Evolutionary conservation across 176 grass and related monocot genomes (phyloP).

Genomic region (Avena atlantica): DNA sequence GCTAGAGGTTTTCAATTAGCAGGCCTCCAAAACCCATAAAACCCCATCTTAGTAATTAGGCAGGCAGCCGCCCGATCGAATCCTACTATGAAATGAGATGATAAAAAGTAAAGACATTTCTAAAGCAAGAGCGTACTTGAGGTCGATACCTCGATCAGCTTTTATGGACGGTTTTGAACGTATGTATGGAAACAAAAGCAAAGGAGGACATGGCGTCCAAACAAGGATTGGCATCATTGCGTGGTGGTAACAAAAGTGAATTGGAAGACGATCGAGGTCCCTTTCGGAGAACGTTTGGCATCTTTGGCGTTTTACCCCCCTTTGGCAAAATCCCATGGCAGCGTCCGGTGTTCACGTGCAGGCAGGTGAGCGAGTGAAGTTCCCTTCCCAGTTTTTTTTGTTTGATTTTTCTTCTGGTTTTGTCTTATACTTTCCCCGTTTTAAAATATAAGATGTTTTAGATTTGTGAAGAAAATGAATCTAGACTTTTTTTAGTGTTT

Average conservation of each 20-base stretch:
- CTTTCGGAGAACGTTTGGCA: conserved; percentile 56
- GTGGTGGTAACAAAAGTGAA: conserved; percentile 1
- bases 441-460: no score
- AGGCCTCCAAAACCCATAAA: neutral
- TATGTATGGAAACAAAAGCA: conserved; percentile 36
- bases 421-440: no score
- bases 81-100: neutral
- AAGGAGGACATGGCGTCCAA: conserved; percentile 37
- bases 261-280: neutral
- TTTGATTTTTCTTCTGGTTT: neutral
- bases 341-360: conserved; percentile 39
- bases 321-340: conserved; percentile 30
- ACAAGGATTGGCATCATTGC: conserved; percentile 44
- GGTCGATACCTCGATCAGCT: neutral
- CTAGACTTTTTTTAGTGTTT: no score
- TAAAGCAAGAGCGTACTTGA: conserved; percentile 43
- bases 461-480: no score
- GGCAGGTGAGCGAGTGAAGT: neutral
- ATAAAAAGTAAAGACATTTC: neutral
- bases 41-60: neutral
- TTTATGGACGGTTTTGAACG: neutral
- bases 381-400: neutral
- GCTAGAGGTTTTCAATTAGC: neutral
- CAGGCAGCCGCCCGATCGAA: neutral
- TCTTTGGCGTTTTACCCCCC: conserved; percentile 33